Base-by-base conservation (phyloP, 768 basidiomycete species). In the Termitomyces sp. region DNA sequence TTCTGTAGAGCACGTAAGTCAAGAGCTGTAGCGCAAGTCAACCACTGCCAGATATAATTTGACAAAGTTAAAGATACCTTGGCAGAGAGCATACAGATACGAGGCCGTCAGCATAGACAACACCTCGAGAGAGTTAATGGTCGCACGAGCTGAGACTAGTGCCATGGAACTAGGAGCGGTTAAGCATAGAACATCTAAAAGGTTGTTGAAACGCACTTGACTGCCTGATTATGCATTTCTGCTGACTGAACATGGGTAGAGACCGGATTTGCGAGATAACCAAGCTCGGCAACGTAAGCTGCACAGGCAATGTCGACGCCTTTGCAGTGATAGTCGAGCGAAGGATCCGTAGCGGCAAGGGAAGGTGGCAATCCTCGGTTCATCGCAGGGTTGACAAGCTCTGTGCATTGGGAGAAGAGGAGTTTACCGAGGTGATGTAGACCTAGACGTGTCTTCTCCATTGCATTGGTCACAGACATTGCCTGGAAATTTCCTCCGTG, bases 401-500 rank as follows among this genome's bases (percentile, higher is more conserved):
- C 89, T 1, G 88, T 79, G 60, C 79, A 75, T 63, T 91, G 88
- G 0, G 82, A 77, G 64, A 89, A 91, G 59, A 86, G 73, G 53
- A 91, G 74, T 66, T 87, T 86, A 55, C 88, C 88, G 50, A 90
- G 73, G 64, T 88, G 87, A 50, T 86, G 79, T n/a, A 90, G 74
- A 23, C 79, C 78, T 28, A 89, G 78, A 33, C 92, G 88, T 18
- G 89, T 89, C 71, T 92, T 91, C 70, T 94, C 92, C 89, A 93
- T 93, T 13, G 86, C 84, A 57, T 90, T 92, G 8, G 90, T 90
- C 43, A 94, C 85, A 3, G 90, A 78, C 81, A 91, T 88, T 0
- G 91, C 90, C 69, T 94, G 92, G 83, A 95, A 95, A 70, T 94
- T 94, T 16, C 93, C 93, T 33, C 91, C 93, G 57, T 93, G 82